Base-by-base conservation (phyloP, 2,329 filamentous ascomycete genomes). In the Sporothrix phasma region DNA sequence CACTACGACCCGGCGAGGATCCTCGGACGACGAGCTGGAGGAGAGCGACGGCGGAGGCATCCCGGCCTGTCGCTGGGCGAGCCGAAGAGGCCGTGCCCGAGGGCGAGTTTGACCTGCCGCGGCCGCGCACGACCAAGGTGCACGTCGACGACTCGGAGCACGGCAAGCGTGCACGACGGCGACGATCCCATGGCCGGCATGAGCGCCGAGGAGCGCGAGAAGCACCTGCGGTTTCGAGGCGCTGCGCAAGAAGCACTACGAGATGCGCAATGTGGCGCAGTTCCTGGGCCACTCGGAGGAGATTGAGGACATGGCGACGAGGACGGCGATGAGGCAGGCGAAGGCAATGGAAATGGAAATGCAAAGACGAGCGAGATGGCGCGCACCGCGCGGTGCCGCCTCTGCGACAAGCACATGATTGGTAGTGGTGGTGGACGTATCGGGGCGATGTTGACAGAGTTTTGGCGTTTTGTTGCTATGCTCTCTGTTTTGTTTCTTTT, bases 241-340 rank as follows among this genome's bases (percentile, higher is more conserved):
- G 77, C 82, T 91, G 80, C 85, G 94, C 72, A 97, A 94, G 86
- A 93, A 87, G 79, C 94, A 99, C 76, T 99, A 99, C 76, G 94
- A 99, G 81, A 99, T 99, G 94, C 91, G 85, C 78, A 89, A 94
- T 72, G 92, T 97, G 65, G 96, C 94, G 71, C 84, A 87, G 72
- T 77, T 97, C 62, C 83, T 99, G 68, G 92, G 91, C 15, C 88
- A 90, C 71, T 85, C 88, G 3, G 87, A 89, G 71, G 79, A 84
- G 3, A 71, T 88, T 54, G 84, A 85, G 58, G 84, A 84, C n/a
- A 73, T 81, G 68, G 81, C 2, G 77, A 75, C 0, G 73, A 75
- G 2, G 74, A 73, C 2, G 69, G 71, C 2, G 74, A 75, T 4
- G 73, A 71, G 7, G 73, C 71, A 8, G 68, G 66, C 2, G 65